These are phyloP conservation scores for Phaeosphaeria sp. DNA, from an alignment of 2,329 filamentous ascomycete species.

Conservation along the genomic window DNA sequence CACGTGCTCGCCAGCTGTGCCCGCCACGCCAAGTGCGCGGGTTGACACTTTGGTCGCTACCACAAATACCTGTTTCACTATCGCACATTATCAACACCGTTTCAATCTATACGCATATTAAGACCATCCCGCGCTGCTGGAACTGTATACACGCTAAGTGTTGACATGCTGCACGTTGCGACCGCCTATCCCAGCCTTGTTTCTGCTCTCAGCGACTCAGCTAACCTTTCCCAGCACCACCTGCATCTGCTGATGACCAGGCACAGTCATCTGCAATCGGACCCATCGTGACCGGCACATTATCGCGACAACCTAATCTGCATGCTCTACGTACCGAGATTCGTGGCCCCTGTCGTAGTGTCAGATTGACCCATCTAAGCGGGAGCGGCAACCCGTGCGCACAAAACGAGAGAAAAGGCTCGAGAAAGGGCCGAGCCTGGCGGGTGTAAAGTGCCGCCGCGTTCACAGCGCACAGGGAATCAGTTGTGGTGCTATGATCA, in stretches of 20 bases:
- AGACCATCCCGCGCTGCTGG: background rate
- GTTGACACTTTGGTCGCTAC: background rate
- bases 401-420: background rate
- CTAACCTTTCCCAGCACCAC: background rate
- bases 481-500: background rate
- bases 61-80: background rate
- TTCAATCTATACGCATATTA: background rate
- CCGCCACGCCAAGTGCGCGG: background rate
- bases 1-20: background rate
- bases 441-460: background rate
- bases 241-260: background rate
- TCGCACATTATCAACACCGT: background rate
- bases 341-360: conserved; percentile 6
- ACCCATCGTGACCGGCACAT: conserved; percentile 3
- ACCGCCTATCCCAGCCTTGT: background rate
- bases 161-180: background rate
- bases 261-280: background rate
- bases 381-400: conserved; percentile 1
- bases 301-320: conserved; percentile 1
- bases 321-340: conserved; percentile 6
- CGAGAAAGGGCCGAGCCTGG: conserved; percentile 2
- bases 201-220: background rate
- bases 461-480: background rate
- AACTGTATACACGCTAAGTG: background rate
- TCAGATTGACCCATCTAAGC: conserved; percentile 5